Conservation (phyloP, 148 eudicot genomes). For the Persicaria maculosa region DNA sequence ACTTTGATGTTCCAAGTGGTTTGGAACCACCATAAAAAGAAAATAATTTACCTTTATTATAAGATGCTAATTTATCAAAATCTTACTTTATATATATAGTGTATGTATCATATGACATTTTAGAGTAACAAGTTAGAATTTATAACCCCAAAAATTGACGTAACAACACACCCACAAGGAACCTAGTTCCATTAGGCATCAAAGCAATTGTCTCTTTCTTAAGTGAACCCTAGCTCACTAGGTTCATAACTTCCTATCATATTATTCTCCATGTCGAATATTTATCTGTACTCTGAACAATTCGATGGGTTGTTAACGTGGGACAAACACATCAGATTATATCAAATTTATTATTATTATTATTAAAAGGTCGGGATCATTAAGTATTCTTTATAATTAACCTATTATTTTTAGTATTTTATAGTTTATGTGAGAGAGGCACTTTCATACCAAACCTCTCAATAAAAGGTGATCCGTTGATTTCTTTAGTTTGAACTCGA, state of each 20-base stretch:
- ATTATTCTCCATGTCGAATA: neutral
- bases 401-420: no score
- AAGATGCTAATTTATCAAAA: neutral
- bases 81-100: neutral
- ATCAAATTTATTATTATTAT: neutral
- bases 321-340: no score
- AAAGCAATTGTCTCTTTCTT: neutral
- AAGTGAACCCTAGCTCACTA: neutral
- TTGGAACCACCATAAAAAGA: neutral
- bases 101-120: neutral
- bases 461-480: no score
- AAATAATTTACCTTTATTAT: no score
- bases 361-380: no score
- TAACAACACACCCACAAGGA: neutral
- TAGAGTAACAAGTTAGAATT: neutral
- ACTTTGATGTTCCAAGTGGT: neutral
- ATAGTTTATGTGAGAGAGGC: no score
- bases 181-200: slow-evolving; percentile 2
- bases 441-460: no score
- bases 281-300: neutral
- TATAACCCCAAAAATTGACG: neutral
- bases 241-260: neutral
- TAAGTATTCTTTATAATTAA: no score
- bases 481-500: no score
- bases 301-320: no score